Percentiles rank a stretch among this genome's conserved stretches.
Conservation (phyloP, 108 stramenopile genomes). For the Cyclotella sp. region DNA sequence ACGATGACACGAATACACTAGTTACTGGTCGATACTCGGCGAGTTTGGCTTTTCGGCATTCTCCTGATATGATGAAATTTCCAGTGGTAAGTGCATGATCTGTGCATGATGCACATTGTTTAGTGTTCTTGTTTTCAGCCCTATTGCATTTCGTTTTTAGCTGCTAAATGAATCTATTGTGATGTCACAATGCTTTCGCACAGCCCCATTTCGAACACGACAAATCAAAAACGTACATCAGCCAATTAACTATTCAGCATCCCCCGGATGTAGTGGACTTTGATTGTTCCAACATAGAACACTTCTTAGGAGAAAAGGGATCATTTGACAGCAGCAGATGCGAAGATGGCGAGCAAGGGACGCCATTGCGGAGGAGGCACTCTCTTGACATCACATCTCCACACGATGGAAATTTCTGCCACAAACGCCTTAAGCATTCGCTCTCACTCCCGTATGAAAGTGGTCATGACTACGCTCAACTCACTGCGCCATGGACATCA, state of each 20-base stretch:
- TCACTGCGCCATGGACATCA: neutral
- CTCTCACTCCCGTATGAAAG: slow-evolving; percentile 1
- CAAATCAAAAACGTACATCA: neutral
- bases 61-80: slow-evolving; percentile 14
- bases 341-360: neutral
- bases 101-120: neutral
- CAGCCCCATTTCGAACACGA: neutral
- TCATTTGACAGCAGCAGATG: slow-evolving; percentile 14
- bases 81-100: slow-evolving; percentile 2
- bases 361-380: neutral
- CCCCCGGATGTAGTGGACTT: neutral
- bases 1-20: too few species aligned
- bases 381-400: neutral
- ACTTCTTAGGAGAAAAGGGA: neutral
- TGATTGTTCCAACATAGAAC: slow-evolving; percentile 4
- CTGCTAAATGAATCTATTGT: neutral
- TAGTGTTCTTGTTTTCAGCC: neutral
- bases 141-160: neutral
- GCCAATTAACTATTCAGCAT: neutral
- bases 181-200: neutral
- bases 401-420: neutral
- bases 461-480: too few species aligned
- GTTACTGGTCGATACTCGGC: neutral
- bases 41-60: neutral
- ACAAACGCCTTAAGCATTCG: slow-evolving; percentile 4